A percentile compares a stretch with the other conserved stretches of the same genome.
These are phyloP conservation scores for Picea abies DNA, from an alignment of 83 land plant genomes.

Conservation along the genomic window DNA sequence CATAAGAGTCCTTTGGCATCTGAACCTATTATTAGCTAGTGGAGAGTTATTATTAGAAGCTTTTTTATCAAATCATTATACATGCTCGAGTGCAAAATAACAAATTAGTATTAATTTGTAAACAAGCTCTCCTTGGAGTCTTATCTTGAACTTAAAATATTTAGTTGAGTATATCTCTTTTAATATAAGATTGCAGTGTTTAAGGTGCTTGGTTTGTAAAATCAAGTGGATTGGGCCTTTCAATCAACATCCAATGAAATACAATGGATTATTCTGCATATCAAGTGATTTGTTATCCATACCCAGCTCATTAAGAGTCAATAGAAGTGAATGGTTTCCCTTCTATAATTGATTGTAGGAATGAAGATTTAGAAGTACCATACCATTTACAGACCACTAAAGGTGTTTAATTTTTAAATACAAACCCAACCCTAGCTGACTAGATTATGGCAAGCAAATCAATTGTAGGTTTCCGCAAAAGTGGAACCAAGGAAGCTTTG, in stretches of 20 bases:
- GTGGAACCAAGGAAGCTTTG: neutral
- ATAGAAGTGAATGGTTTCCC: neutral
- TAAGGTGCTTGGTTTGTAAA: neutral
- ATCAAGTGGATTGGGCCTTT: neutral
- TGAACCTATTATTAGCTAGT: too few species aligned
- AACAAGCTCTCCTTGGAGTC: too few species aligned
- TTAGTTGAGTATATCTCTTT: too few species aligned
- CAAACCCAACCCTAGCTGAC: neutral
- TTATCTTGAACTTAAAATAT: too few species aligned
- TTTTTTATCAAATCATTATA: too few species aligned
- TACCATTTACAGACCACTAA: neutral
- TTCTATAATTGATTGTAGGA: neutral
- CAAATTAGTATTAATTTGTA: too few species aligned
- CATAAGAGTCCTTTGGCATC: too few species aligned
- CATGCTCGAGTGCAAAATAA: too few species aligned
- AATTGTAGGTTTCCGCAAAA: neutral
- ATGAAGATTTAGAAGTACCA: neutral
- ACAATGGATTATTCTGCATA: neutral
- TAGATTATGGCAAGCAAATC: neutral
- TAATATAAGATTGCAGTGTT: neutral
- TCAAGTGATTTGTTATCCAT: neutral
- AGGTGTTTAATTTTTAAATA: neutral
- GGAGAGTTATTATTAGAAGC: too few species aligned
- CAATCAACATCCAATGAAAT: neutral
- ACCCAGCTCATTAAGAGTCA: neutral